Evolutionary conservation across 495 filamentous ascomycete species (phyloP), one percentile per base, ranked within the genome.

Genomic region (Lineolata rhizophorae): DNA sequence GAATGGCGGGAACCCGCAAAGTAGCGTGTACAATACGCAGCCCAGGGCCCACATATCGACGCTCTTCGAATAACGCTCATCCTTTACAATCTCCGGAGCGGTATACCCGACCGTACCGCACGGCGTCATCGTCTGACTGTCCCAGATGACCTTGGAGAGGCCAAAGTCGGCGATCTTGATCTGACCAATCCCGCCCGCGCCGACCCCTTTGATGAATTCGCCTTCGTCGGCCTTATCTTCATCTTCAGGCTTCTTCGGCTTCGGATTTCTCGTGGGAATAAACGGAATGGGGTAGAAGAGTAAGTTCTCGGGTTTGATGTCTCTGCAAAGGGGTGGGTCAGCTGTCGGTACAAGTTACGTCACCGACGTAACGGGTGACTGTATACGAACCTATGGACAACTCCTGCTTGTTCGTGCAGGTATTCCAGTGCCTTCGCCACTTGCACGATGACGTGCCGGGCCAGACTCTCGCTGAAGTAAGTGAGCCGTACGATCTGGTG

Each of bases 41-140:
- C 87, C 87, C 22, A 97, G 53, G 9, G 87, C 87, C 87, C 87
- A 97, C 87, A 97, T 97, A 41, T 97, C 87, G 25, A 97, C 87
- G 43, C 81, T 84, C 60, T 95, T 97, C 4, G 87, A 95, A 46
- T 97, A 97, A 22, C 85, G 70, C 51, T 97, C 87, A 54, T 97
- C 87, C 54, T 95, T 95, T 32, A 97, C 87, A 31, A 97, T 97
- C 52, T 97, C 87, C 3, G 87, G 87, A n/a, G 87, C 87, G 11
- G 87, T 95, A 51, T 97, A 97, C 19, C 87, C 87, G 34, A 95
- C 87, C 2, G 87, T 97, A 20, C 87, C 87, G 52, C 87, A 97
- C 14, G 87, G 87, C 2, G 87, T 97, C 82, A 94, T 94, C n/a
- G 87, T 97, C 47, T 91, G 79, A 35, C 68, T 83, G 44, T 97